Evolutionary conservation across 106 monocot genomes (phyloP).

Genomic region (Dioscorea zingiberensis): DNA sequence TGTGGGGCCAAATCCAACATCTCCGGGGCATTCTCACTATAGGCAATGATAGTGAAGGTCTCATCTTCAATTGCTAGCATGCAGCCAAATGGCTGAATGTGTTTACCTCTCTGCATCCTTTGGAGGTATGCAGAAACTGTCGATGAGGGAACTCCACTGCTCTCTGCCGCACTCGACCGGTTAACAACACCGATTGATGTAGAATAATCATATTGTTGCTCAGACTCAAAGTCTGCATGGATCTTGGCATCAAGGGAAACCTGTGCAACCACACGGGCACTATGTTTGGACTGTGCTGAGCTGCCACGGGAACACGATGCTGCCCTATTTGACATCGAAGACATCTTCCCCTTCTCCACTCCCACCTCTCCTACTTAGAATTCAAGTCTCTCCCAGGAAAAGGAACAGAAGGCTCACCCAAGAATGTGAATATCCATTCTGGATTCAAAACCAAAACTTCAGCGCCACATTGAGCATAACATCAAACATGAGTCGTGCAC

Average conservation of each 20-base stretch:
- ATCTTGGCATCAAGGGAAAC: slow-evolving; percentile 67
- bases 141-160: slow-evolving; percentile 22
- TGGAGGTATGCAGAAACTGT: slow-evolving; percentile 62
- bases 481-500: neutral
- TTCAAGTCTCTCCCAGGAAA: neutral
- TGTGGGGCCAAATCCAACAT: slow-evolving; percentile 77
- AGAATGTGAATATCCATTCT: neutral
- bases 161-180: slow-evolving; percentile 9
- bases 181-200: slow-evolving; percentile 26
- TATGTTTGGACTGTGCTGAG: slow-evolving; percentile 49
- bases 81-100: slow-evolving; percentile 88
- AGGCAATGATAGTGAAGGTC: slow-evolving; percentile 58
- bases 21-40: slow-evolving; percentile 78
- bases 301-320: slow-evolving; percentile 44
- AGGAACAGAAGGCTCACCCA: neutral
- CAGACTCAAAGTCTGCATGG: slow-evolving; percentile 62
- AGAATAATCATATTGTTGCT: slow-evolving; percentile 48
- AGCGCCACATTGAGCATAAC: neutral
- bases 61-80: slow-evolving; percentile 48
- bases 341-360: slow-evolving; percentile 23
- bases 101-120: slow-evolving; percentile 55
- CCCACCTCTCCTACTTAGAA: neutral
- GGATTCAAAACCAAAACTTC: neutral
- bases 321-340: slow-evolving; percentile 41
- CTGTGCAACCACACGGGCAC: slow-evolving; percentile 49